A percentile compares a stretch with the other conserved stretches of the same genome.
phyloP scores from a whole-genome alignment of 2,329 filamentous ascomycete species.

The Fusarium lateritium region DNA sequence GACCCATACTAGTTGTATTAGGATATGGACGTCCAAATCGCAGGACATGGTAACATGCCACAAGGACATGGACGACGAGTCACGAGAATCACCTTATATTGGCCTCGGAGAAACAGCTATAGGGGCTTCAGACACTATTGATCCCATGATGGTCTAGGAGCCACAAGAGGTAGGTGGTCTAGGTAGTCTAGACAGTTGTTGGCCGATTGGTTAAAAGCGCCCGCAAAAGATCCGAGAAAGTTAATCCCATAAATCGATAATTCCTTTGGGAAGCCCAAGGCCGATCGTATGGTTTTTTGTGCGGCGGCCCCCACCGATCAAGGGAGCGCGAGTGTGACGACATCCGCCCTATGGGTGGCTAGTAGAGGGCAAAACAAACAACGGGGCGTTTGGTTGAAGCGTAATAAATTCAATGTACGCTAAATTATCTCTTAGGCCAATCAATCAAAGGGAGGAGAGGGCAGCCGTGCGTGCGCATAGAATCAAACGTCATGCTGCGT shows the following conservation, averaged over 20 bases:
- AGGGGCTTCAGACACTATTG: not conserved
- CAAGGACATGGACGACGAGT: not conserved
- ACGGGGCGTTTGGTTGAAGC: slow-evolving; percentile 13
- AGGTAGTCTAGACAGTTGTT: slow-evolving; percentile 1
- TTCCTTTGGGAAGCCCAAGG: slow-evolving; percentile 21
- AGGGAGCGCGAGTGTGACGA: slow-evolving; percentile 25
- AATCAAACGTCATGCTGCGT: slow-evolving; percentile 32
- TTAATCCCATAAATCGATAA: slow-evolving; percentile 17
- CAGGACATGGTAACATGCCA: not conserved
- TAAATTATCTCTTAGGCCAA: slow-evolving; percentile 28
- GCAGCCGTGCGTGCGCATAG: slow-evolving; percentile 32
- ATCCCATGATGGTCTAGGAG: not conserved
- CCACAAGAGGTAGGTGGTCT: not conserved
- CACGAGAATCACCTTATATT: slow-evolving; percentile 2
- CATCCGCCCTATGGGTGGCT: slow-evolving; percentile 7
- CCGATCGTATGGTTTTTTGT: slow-evolving; percentile 32
- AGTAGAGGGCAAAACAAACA: not conserved
- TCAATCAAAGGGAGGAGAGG: slow-evolving; percentile 16
- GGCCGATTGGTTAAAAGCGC: slow-evolving; percentile 17
- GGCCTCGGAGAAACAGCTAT: not conserved
- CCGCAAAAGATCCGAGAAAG: slow-evolving; percentile 22
- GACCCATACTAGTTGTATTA: not conserved
- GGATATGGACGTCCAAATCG: not conserved
- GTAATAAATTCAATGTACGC: slow-evolving; percentile 2
- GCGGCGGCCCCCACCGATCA: slow-evolving; percentile 25